Evolutionary conservation across 176 grass and related monocot species (phyloP).

Genomic region (Rhipidocladum racemiflorum): DNA sequence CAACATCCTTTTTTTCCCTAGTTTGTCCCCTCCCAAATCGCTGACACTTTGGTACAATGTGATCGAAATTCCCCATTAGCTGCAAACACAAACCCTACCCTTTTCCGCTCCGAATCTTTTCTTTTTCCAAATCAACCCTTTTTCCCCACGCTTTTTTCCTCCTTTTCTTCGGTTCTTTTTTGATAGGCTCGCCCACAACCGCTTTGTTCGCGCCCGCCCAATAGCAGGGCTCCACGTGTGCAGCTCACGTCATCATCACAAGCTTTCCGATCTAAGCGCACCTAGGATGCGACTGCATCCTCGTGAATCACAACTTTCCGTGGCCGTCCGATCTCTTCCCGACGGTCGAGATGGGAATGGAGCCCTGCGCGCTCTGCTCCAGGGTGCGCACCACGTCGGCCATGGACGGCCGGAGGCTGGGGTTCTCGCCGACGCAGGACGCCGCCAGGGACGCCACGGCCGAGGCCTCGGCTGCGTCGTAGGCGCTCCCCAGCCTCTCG

Average conservation of each 20-base stretch:
- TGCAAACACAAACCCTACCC: slow-evolving; percentile 17
- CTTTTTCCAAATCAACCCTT: background rate
- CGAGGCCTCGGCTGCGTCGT: slow-evolving; percentile 43
- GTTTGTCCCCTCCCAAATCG: background rate
- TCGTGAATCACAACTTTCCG: slow-evolving; percentile 24
- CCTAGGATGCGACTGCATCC: slow-evolving; percentile 24
- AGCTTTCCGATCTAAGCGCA: slow-evolving; percentile 45
- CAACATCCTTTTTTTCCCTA: background rate
- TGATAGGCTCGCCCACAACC: slow-evolving; percentile 29
- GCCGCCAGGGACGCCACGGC: slow-evolving; percentile 43
- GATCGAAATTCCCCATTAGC: slow-evolving; percentile 23
- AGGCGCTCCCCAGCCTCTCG: slow-evolving; percentile 41
- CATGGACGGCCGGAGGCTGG: slow-evolving; percentile 69
- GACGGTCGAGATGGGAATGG: slow-evolving; percentile 51
- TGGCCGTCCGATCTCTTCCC: slow-evolving; percentile 33
- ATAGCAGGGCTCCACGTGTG: slow-evolving; percentile 24
- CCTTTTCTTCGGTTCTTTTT: slow-evolving; percentile 3
- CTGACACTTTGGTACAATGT: slow-evolving; percentile 30
- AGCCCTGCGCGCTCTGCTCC: slow-evolving; percentile 29
- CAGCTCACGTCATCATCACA: slow-evolving; percentile 1
- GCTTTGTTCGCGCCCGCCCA: slow-evolving; percentile 33
- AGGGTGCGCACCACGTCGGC: slow-evolving; percentile 61
- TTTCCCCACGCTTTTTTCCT: background rate
- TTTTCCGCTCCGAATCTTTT: slow-evolving; percentile 12
- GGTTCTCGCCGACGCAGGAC: slow-evolving; percentile 56